A percentile compares a stretch with the other conserved stretches of the same genome.
Conservation (phyloP, 768 basidiomycete genomes). For the Leccinum boreale region DNA sequence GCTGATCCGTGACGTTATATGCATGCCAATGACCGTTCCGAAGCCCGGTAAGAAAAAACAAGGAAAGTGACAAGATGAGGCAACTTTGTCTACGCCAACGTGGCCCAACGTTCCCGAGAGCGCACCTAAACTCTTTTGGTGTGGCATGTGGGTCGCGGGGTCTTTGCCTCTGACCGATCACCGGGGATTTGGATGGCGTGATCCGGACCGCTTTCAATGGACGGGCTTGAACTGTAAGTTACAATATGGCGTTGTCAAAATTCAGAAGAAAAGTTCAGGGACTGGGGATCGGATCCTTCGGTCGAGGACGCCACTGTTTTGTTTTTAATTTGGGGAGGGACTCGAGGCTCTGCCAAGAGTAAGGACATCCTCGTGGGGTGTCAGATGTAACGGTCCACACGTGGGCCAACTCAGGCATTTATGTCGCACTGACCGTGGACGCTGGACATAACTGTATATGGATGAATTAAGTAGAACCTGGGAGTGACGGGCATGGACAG, state of each 20-base stretch:
- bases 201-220: background rate
- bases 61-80: background rate
- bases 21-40: background rate
- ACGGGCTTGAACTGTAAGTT: background rate
- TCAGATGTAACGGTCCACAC: slow-evolving; percentile 6
- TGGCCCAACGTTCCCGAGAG: background rate
- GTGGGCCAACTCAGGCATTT: background rate
- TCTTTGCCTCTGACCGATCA: background rate
- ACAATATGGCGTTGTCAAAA: background rate
- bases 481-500: background rate
- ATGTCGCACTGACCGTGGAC: background rate
- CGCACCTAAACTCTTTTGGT: background rate
- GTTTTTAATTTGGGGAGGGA: background rate
- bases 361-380: slow-evolving; percentile 11
- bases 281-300: background rate
- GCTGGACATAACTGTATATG: background rate
- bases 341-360: background rate
- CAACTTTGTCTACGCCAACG: background rate
- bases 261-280: slow-evolving; percentile 5
- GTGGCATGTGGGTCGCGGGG: background rate
- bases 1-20: background rate
- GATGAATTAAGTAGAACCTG: background rate
- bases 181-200: background rate
- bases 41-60: background rate
- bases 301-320: background rate